Base-by-base conservation (phyloP, 345 rosid genomes). In the Raphanus sativus region DNA sequence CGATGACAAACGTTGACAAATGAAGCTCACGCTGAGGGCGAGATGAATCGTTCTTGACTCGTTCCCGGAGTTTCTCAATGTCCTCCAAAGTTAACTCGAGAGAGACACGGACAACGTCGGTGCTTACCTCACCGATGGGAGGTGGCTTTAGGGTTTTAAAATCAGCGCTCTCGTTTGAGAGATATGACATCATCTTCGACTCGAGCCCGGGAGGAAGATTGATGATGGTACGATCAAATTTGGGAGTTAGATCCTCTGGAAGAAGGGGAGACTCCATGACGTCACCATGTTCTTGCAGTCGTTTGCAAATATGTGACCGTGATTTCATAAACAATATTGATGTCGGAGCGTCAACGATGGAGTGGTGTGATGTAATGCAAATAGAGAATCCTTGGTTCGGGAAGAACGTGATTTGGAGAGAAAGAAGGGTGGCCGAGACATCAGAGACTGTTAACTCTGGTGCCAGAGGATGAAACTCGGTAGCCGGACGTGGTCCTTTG, bases 1-100 rank as follows among this genome's bases (percentile, higher is more conserved):
- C 69, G 3, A 87, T 29, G 9, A 79, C 86, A 26, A 83, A 85
- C 12, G 73, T 72, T 1, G 87, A 87, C n/a, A 82, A 33, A 34
- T 70, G 76, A n/a, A 66, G 60, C 50, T 12, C 52, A 21, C 21
- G 21, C 21, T 10, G 48, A 40, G 48, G 10, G 16, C 54, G 54
- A 24, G 4, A 13, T 15, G 13, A 80, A 62, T 45, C 12, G 73
- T 8, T 76, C 60, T 25, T 36, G n/a, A 82, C 80, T 16, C 16
- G 77, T 6, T 81, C 62, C 13, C 56, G 75, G 0, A 87, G 78
- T 16, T 25, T 79, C 24, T 66, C 62, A 29, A 82, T 7, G 13
- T 80, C 70, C 6, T 77, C 65, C 1, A 30, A n/a, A 24, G 73
- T 68, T 5, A 87, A 69, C 48, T 42, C 76, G 26, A 85, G 71